Evolutionary conservation across 768 basidiomycete species (phyloP).

Genomic region (Gloeopeniophorella convolvens): DNA sequence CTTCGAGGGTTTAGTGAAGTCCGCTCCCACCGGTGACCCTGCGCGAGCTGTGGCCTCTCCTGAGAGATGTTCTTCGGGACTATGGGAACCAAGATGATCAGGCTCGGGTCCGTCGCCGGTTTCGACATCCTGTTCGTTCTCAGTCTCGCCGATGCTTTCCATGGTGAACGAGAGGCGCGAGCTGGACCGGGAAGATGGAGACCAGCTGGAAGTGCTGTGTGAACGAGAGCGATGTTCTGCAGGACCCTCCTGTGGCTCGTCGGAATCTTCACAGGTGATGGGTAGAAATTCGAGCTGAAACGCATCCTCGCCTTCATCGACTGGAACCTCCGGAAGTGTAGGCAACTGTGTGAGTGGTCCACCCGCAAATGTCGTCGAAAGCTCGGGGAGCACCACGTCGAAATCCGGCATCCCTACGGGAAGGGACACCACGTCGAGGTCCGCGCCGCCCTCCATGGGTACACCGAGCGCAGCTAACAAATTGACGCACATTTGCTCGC

Average conservation of each 20-base stretch:
- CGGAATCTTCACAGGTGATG: slow-evolving; percentile 5
- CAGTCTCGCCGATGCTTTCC: slow-evolving; percentile 21
- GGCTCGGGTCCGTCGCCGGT: neutral
- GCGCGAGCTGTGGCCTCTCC: slow-evolving; percentile 18
- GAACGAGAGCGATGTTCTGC: slow-evolving; percentile 1
- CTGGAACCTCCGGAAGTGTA: slow-evolving; percentile 9
- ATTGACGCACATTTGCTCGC: slow-evolving; percentile 20
- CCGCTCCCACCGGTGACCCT: slow-evolving; percentile 15
- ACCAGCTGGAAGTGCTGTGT: slow-evolving; percentile 18
- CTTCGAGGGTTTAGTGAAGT: slow-evolving; percentile 2
- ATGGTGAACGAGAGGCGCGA: slow-evolving; percentile 16
- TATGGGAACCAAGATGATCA: neutral
- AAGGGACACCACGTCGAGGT: slow-evolving; percentile 12
- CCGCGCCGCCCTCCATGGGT: slow-evolving; percentile 20
- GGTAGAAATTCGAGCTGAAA: slow-evolving; percentile 19
- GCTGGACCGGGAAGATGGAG: slow-evolving; percentile 14
- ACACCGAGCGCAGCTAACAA: slow-evolving; percentile 21
- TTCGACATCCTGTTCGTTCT: slow-evolving; percentile 10
- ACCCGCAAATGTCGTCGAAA: slow-evolving; percentile 1
- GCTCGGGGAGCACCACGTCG: slow-evolving; percentile 6
- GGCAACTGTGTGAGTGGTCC: slow-evolving; percentile 11
- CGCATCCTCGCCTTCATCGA: slow-evolving; percentile 11
- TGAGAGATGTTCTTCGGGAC: neutral
- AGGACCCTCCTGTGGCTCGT: neutral
- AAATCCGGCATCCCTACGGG: slow-evolving; percentile 12